phyloP scores from a whole-genome alignment of 768 basidiomycete genomes.

The Lentinula edodes region DNA sequence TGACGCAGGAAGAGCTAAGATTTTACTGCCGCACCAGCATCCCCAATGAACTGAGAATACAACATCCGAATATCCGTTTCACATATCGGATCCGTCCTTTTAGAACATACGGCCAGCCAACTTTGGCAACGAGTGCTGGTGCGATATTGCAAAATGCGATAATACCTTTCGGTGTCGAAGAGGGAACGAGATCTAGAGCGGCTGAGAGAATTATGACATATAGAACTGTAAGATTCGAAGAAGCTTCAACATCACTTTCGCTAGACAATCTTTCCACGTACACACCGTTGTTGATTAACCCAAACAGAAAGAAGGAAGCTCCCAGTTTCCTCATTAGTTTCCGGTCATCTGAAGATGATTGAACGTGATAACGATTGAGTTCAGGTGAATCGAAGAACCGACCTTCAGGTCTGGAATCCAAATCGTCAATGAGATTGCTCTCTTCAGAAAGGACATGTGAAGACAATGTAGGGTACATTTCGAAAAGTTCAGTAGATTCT shows the following conservation, averaged over 20 bases:
- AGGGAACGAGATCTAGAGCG: constrained; percentile 89
- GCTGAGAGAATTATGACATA: constrained; percentile 97
- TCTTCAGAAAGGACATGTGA: background rate
- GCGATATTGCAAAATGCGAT: constrained; percentile 95
- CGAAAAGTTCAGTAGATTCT: background rate
- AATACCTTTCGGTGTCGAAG: constrained; percentile 89
- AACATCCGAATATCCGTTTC: constrained; percentile 70
- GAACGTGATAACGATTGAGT: background rate
- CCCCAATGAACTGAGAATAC: constrained; percentile 67
- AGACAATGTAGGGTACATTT: background rate
- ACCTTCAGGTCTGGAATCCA: background rate
- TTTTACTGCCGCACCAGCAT: constrained; percentile 66
- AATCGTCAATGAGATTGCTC: background rate
- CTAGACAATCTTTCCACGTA: constrained; percentile 4
- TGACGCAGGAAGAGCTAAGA: background rate
- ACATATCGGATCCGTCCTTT: constrained; percentile 83
- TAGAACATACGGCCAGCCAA: constrained; percentile 88
- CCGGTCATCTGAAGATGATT: constrained; percentile 15
- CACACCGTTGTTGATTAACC: constrained; percentile 86
- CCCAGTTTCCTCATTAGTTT: constrained; percentile 34
- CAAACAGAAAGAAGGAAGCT: constrained; percentile 84
- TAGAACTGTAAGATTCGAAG: constrained; percentile 48
- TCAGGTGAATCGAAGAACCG: background rate
- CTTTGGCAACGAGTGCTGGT: constrained; percentile 80
- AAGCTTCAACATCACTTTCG: background rate